phyloP scores from a whole-genome alignment of 495 filamentous ascomycete genomes.

The Hapsidospora chrysogenum region DNA sequence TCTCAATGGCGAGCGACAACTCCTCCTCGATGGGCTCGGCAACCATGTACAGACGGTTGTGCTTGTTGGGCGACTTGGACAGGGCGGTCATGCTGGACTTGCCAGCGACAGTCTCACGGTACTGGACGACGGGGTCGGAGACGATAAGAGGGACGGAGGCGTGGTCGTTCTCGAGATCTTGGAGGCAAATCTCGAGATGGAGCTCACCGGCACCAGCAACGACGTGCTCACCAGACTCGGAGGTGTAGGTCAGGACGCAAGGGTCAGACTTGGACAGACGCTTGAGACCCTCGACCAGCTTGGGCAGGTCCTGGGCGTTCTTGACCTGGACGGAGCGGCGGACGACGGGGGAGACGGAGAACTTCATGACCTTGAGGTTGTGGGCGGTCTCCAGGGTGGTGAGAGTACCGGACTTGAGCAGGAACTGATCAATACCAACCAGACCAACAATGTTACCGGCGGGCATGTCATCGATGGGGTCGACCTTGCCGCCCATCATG shows the following conservation, averaged over 20 bases:
- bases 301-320: constrained; percentile 98
- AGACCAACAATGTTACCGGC: constrained; percentile 98
- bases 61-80: constrained; percentile 99
- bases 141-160: constrained; percentile 92
- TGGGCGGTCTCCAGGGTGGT: constrained; percentile 94
- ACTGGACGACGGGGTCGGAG: constrained; percentile 92
- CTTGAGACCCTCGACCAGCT: constrained; percentile 99
- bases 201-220: constrained; percentile 98
- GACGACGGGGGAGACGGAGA: constrained; percentile 98
- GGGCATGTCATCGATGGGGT: constrained; percentile 98
- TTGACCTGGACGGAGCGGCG: constrained; percentile 98
- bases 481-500: constrained; percentile 99
- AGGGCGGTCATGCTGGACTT: constrained; percentile 86
- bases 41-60: constrained; percentile 96
- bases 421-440: constrained; percentile 99
- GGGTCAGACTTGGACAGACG: constrained; percentile 99
- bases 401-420: constrained; percentile 99
- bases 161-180: constrained; percentile 99
- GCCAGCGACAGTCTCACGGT: constrained; percentile 83
- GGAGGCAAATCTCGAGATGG: constrained; percentile 98
- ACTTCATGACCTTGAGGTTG: constrained; percentile 99
- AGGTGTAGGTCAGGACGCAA: constrained; percentile 82
- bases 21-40: constrained; percentile 85
- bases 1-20: constrained; percentile 76
- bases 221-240: constrained; percentile 90